A percentile compares a stretch with the other conserved stretches of the same genome.
Conservation (phyloP, 2,329 filamentous ascomycete species). For the Sphaerostilbella broomeana region DNA sequence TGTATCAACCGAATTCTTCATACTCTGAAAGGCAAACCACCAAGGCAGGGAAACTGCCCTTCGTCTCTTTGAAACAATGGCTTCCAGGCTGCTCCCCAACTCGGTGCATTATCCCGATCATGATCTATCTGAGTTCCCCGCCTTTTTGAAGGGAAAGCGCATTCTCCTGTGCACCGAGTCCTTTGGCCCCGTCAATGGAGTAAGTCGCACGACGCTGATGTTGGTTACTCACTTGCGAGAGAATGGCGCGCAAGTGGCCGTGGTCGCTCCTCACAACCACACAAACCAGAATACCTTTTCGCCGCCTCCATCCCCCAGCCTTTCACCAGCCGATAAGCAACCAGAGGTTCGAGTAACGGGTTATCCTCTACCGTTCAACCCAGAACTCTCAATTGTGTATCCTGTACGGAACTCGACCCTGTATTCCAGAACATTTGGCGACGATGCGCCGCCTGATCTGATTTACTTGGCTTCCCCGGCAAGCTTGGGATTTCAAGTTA, state of each 20-base stretch:
- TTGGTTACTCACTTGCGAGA: slow-evolving; percentile 59
- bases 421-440: slow-evolving; percentile 53
- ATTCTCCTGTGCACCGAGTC: slow-evolving; percentile 65
- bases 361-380: slow-evolving; percentile 64
- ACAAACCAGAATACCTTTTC: slow-evolving; percentile 49
- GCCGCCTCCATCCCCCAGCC: slow-evolving; percentile 31
- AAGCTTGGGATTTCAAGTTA: slow-evolving; percentile 62
- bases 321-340: slow-evolving; percentile 28
- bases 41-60: background rate
- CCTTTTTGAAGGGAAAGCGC: slow-evolving; percentile 50
- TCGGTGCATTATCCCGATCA: slow-evolving; percentile 22
- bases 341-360: slow-evolving; percentile 55
- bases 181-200: slow-evolving; percentile 67
- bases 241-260: slow-evolving; percentile 58
- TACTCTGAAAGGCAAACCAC: too few relatives aligned
- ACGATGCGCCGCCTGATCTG: slow-evolving; percentile 48
- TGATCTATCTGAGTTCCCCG: slow-evolving; percentile 40
- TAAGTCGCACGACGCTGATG: slow-evolving; percentile 63
- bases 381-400: slow-evolving; percentile 63
- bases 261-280: slow-evolving; percentile 57
- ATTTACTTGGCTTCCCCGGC: slow-evolving; percentile 66
- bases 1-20: too few relatives aligned
- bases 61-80: slow-evolving; percentile 9
- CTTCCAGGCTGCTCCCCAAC: slow-evolving; percentile 7
- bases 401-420: slow-evolving; percentile 59